Evolutionary conservation across 371 early-diverging fungal species (phyloP).

Genomic region (Apophysomyces elegans): DNA sequence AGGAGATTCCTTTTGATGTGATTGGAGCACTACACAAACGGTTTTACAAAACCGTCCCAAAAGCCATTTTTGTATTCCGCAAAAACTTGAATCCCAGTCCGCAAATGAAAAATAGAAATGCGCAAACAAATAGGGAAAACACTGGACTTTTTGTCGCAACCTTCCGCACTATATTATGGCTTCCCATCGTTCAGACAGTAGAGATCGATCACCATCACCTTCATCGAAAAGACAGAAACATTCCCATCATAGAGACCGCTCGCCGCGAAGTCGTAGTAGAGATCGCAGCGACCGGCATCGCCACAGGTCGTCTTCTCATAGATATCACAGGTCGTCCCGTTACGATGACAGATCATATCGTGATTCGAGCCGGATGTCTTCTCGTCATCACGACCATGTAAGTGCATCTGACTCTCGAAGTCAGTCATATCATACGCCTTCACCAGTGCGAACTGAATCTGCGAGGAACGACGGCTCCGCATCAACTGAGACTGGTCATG

Average conservation of each 20-base stretch:
- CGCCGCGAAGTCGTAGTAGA: conserved; percentile 36
- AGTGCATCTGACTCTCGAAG: conserved; percentile 45
- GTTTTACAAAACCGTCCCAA: too few species aligned
- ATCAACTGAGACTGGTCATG: conserved; percentile 14
- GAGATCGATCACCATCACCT: conserved; percentile 51
- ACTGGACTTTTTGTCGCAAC: too few species aligned
- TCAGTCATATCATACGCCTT: conserved; percentile 27
- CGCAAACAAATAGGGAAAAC: too few species aligned
- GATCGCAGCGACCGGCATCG: conserved; percentile 36
- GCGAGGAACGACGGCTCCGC: conserved; percentile 41
- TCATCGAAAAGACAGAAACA: conserved; percentile 35
- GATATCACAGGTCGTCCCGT: conserved; percentile 40
- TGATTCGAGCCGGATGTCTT: conserved; percentile 24
- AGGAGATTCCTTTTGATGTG: too few species aligned
- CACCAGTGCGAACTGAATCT: conserved; percentile 28
- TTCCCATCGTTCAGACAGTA: conserved; percentile 42
- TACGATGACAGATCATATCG: conserved; percentile 38
- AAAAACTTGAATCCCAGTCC: too few species aligned
- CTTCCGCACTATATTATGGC: conserved; percentile 23
- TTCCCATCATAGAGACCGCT: conserved; percentile 33
- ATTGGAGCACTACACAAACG: too few species aligned
- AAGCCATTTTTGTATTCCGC: too few species aligned
- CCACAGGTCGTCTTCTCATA: conserved; percentile 38
- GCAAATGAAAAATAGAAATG: too few species aligned
- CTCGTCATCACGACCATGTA: conserved; percentile 47